Conservation (phyloP, 176 grass and related monocot genomes). For the Canna indica region DNA sequence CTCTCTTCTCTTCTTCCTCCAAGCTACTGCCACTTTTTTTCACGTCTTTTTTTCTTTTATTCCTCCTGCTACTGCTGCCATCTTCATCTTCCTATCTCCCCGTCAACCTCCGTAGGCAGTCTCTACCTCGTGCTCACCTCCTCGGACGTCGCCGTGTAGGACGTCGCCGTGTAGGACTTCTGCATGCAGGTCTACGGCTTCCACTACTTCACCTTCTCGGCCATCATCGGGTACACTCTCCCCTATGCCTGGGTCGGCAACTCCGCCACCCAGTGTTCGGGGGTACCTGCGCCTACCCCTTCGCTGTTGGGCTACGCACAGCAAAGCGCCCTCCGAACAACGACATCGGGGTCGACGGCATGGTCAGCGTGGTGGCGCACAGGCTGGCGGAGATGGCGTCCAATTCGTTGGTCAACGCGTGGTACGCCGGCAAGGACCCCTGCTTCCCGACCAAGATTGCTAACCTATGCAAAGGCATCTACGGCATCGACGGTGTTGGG, state of each 20-base stretch:
- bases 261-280: slow-evolving; percentile 65
- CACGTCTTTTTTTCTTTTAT: too few species aligned
- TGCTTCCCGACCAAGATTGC: slow-evolving; percentile 89
- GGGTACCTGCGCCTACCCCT: slow-evolving; percentile 88
- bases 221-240: slow-evolving; percentile 82
- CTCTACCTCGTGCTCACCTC: slow-evolving; percentile 88
- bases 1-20: too few species aligned
- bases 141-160: slow-evolving; percentile 43
- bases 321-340: slow-evolving; percentile 55
- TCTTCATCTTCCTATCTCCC: too few species aligned
- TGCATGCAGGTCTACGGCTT: slow-evolving; percentile 75
- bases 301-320: slow-evolving; percentile 27
- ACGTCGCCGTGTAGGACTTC: slow-evolving; percentile 76
- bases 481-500: slow-evolving; percentile 75
- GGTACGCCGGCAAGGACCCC: slow-evolving; percentile 82
- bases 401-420: slow-evolving; percentile 81
- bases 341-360: slow-evolving; percentile 70
- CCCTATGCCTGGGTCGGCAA: slow-evolving; percentile 94
- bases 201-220: slow-evolving; percentile 97
- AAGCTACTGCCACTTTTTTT: too few species aligned
- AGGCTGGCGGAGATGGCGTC: slow-evolving; percentile 85
- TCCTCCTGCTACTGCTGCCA: too few species aligned
- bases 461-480: slow-evolving; percentile 89
- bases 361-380: slow-evolving; percentile 95
- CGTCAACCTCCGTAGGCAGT: slow-evolving; percentile 46